Evolutionary conservation across 2,329 filamentous ascomycete species (phyloP).

Genomic region (Aureobasidium subglaciale): DNA sequence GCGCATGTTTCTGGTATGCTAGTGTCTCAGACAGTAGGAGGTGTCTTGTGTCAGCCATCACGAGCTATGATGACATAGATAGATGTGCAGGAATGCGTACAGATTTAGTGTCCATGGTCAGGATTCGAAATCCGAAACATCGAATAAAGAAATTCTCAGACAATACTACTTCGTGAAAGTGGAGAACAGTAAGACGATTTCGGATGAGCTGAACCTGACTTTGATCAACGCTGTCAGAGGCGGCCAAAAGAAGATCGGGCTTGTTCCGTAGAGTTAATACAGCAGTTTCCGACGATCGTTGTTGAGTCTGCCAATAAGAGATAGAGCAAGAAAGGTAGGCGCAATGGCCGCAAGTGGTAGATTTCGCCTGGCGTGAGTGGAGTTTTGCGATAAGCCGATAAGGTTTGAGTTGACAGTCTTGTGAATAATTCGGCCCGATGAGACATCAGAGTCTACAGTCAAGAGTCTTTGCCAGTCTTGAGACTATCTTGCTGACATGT

Average conservation of each 20-base stretch:
- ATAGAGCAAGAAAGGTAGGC: not conserved
- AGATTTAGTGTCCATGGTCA: not conserved
- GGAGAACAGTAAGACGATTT: not conserved
- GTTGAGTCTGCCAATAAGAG: not conserved
- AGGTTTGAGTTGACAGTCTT: not conserved
- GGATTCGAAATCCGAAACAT: not conserved
- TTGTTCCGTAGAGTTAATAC: not conserved
- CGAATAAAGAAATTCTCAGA: not conserved
- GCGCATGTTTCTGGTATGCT: not conserved
- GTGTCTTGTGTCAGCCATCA: not conserved
- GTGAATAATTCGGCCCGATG: not conserved
- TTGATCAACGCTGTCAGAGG: not conserved
- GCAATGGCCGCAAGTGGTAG: not conserved
- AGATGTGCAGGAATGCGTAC: not conserved
- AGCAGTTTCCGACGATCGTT: not conserved
- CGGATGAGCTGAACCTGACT: not conserved
- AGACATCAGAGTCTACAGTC: not conserved
- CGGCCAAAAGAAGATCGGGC: not conserved
- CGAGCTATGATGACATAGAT: not conserved
- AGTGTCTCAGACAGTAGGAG: not conserved
- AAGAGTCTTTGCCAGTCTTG: not conserved
- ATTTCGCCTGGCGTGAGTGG: not conserved
- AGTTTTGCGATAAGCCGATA: not conserved
- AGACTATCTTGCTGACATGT: not conserved
- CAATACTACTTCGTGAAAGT: constrained; percentile 3